Conservation (phyloP, 345 rosid genomes). For the Eucalyptus curtisii region DNA sequence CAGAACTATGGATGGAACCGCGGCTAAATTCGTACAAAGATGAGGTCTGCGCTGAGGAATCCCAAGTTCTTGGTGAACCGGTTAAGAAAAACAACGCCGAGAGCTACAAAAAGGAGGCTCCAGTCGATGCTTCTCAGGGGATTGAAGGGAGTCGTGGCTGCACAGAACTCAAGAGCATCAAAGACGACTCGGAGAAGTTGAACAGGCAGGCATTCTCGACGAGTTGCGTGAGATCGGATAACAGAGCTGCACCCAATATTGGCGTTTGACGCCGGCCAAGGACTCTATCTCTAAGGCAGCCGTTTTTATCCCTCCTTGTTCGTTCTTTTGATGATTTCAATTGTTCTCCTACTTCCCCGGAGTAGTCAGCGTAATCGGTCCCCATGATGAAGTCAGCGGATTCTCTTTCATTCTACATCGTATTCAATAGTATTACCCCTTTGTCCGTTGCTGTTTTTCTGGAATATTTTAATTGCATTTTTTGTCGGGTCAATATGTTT, state of each 20-base stretch:
- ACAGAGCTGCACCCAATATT: not conserved
- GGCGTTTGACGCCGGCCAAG: not conserved
- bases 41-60: not conserved
- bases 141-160: not conserved
- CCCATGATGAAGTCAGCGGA: not conserved
- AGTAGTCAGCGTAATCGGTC: not conserved
- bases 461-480: not conserved
- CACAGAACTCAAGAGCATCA: not conserved
- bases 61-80: not conserved
- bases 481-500: not conserved
- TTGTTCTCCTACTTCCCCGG: slow-evolving; percentile 9
- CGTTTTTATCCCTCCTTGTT: slow-evolving; percentile 10
- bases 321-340: not conserved
- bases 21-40: not conserved
- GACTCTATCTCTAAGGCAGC: not conserved
- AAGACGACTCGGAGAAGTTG: not conserved
- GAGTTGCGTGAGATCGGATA: slow-evolving; percentile 70
- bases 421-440: not conserved
- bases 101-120: not conserved
- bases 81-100: not conserved
- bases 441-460: not conserved
- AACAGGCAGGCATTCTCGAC: not conserved
- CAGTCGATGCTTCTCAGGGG: not conserved
- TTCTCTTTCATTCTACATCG: slow-evolving; percentile 2
- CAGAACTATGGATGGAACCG: not conserved